Base-by-base conservation (phyloP, 148 eudicot genomes). In the Heliamphora exappendiculata region DNA sequence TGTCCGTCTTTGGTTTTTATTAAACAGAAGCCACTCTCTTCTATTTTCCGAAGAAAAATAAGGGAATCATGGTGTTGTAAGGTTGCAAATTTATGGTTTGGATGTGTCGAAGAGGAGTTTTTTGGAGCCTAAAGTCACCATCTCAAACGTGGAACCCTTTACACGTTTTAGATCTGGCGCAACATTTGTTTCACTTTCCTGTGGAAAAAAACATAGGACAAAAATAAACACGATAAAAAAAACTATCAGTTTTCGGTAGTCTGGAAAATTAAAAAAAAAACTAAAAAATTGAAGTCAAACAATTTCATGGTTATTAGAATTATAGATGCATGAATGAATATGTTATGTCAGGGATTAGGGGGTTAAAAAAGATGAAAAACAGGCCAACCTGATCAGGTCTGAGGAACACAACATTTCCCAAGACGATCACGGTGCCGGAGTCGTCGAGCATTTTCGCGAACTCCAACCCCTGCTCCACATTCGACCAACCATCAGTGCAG, bases 361-460 rank as follows among this genome's bases (percentile, higher is more conserved):
- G 0, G 51, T 14, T 7, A 0, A 75, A 1, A 36, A 22, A 14
- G 39, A 20, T 5, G 54, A 42, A 47, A 20, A 22, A 54, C 34
- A n/a, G 9, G 79, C 88, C 80, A 78, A 94, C 98, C 98, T 95
- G 86, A 14, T 89, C 91, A 68, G 97, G 97, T 39, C 87, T 90
- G 66, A 95, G 78, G 82, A 91, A 87, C 45, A 95, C 98, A 28
- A 82, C 70, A 44, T 88, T 89, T 7, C 94, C 94, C 51, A 95
- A 66, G 7, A 95, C 98, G 76, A 95, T 89, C 39, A 95, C 98
- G 20, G 81, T 81, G 4, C 97, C 98, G 0, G 87, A 89, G 64
- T 92, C 86, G 76, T 95, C 98, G 22, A 95, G 84, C 33, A 81
- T 86, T 58, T 85, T 89, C 0, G 93, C 98, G 31, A 89, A 80